phyloP scores from a whole-genome alignment of 257 asterid species.

The Misopates orontium region DNA sequence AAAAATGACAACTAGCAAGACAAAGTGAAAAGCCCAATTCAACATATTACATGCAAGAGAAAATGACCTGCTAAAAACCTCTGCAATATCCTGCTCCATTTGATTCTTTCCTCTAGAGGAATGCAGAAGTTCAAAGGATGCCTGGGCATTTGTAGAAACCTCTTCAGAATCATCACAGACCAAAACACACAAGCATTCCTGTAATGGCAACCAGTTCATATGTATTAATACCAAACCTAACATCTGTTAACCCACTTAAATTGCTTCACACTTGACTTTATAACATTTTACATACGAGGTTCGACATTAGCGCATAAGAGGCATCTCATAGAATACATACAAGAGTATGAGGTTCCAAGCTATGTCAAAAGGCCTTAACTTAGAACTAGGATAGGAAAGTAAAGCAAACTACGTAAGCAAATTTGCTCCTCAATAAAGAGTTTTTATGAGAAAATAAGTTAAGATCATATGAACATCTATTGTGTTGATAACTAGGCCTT shows the following conservation, averaged over 20 bases:
- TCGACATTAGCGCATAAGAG: too few species aligned
- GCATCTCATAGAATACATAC: too few species aligned
- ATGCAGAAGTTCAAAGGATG: slow-evolving; percentile 46
- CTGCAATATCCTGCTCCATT: slow-evolving; percentile 51
- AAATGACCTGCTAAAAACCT: slow-evolving; percentile 67
- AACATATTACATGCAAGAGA: slow-evolving; percentile 14
- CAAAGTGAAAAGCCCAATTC: slow-evolving; percentile 21
- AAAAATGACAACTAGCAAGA: slow-evolving; percentile 14
- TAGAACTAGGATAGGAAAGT: too few species aligned
- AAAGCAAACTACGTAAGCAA: too few species aligned
- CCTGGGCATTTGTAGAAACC: slow-evolving; percentile 69
- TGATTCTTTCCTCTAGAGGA: slow-evolving; percentile 48
- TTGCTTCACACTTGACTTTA: too few species aligned
- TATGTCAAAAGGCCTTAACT: too few species aligned
- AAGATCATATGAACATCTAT: too few species aligned
- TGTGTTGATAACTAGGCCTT: too few species aligned
- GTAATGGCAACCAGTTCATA: slow-evolving; percentile 37
- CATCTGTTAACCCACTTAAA: background rate
- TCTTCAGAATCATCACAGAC: slow-evolving; percentile 83
- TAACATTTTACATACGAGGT: too few species aligned
- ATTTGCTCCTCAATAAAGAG: too few species aligned
- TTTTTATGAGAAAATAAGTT: too few species aligned
- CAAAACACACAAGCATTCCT: slow-evolving; percentile 78
- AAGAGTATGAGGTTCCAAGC: too few species aligned
- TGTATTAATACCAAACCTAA: background rate